These are phyloP conservation scores for Vaccinium macrocarpon DNA, from an alignment of 148 eudicot species.

Conservation along the genomic window DNA sequence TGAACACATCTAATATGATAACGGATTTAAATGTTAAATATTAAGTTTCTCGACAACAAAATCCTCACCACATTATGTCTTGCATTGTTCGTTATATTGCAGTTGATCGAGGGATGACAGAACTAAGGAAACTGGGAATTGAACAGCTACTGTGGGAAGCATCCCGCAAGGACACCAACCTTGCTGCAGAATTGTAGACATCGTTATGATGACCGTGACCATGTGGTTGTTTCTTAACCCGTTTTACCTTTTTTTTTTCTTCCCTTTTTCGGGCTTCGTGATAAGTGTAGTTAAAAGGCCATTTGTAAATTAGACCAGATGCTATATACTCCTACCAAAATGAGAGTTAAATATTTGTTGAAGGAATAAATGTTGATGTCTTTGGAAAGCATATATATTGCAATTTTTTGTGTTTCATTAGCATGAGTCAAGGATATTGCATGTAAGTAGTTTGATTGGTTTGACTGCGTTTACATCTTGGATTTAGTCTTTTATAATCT, in stretches of 20 bases:
- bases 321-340: background rate
- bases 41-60: background rate
- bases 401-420: too few relatives aligned
- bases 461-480: too few relatives aligned
- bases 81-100: constrained; percentile 5
- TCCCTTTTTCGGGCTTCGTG: background rate
- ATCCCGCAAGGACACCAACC: constrained; percentile 60
- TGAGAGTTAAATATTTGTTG: background rate
- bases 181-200: constrained; percentile 42
- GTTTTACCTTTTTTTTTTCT: background rate
- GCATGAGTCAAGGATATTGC: too few relatives aligned
- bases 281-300: constrained; percentile 2
- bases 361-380: background rate
- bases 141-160: constrained; percentile 96
- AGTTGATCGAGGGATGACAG: constrained; percentile 30
- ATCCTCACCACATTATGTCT: background rate
- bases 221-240: background rate
- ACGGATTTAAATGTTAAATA: background rate
- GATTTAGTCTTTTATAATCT: too few relatives aligned
- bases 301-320: constrained; percentile 8
- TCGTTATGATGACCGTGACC: constrained; percentile 30
- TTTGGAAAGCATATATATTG: background rate
- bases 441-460: background rate
- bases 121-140: constrained; percentile 55
- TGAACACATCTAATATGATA: background rate